Conservation (phyloP, 768 basidiomycete genomes). For the Rubroboletus pulcherrimus region DNA sequence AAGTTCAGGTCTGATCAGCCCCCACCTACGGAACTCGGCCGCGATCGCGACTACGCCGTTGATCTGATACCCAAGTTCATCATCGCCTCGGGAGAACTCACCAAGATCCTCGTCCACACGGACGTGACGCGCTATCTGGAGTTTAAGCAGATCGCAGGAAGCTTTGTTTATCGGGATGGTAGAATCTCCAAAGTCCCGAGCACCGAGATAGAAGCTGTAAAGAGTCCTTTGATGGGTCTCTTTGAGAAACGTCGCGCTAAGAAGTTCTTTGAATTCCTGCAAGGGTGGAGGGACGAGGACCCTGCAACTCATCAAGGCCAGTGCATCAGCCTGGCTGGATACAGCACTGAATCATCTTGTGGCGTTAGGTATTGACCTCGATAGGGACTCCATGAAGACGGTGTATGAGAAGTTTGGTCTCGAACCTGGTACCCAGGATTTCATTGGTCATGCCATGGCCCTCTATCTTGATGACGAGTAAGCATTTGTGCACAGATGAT, state of each 20-base stretch:
- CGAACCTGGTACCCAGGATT: slow-evolving; percentile 97
- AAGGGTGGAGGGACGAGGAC: slow-evolving; percentile 93
- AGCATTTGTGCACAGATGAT: slow-evolving; percentile 26
- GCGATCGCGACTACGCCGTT: slow-evolving; percentile 96
- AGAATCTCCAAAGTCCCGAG: slow-evolving; percentile 96
- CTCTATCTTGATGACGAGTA: slow-evolving; percentile 97
- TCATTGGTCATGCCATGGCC: slow-evolving; percentile 99
- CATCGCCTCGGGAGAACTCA: slow-evolving; percentile 96
- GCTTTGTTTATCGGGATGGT: slow-evolving; percentile 95
- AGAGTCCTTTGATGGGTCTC: slow-evolving; percentile 94
- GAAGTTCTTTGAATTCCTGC: slow-evolving; percentile 97
- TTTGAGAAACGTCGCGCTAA: slow-evolving; percentile 98
- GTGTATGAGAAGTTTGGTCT: slow-evolving; percentile 97
- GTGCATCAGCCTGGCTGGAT: slow-evolving; percentile 10
- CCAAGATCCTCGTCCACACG: slow-evolving; percentile 97
- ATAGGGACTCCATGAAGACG: slow-evolving; percentile 87
- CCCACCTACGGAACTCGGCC: slow-evolving; percentile 81
- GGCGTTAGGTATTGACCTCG: slow-evolving; percentile 73
- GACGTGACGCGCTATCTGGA: slow-evolving; percentile 98
- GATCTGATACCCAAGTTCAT: slow-evolving; percentile 99
- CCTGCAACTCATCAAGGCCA: slow-evolving; percentile 94
- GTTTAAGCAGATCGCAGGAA: slow-evolving; percentile 99
- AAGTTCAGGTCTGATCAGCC: slow-evolving; percentile 82
- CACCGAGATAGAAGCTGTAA: slow-evolving; percentile 96
- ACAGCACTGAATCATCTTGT: slow-evolving; percentile 1